These are phyloP conservation scores for Gossypium davidsonii DNA, from an alignment of 441 rosid species.

Conservation along the genomic window DNA sequence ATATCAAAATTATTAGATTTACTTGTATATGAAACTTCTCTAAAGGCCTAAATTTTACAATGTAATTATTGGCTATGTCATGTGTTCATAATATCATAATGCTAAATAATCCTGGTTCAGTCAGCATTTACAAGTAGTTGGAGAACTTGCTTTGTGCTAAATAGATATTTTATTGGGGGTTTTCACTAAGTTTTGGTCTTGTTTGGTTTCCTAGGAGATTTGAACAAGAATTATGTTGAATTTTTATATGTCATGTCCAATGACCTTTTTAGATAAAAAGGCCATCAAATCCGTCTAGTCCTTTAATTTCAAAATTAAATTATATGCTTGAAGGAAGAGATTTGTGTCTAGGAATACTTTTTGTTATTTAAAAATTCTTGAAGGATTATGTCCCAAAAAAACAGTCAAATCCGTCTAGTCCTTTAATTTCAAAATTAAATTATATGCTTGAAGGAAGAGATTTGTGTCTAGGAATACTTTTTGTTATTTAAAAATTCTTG, in stretches of 20 bases:
- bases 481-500: background rate
- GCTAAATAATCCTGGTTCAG: background rate
- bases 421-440: conserved; percentile 1
- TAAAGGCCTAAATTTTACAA: background rate
- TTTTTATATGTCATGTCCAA: background rate
- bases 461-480: background rate
- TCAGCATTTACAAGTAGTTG: background rate
- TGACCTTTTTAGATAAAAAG: background rate
- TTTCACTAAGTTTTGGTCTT: background rate
- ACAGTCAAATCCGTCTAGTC: background rate
- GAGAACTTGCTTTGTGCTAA: background rate
- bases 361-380: background rate
- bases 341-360: background rate
- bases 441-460: background rate
- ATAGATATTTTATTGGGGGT: background rate
- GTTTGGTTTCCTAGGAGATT: conserved; percentile 7
- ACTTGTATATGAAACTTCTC: background rate
- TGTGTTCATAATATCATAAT: background rate
- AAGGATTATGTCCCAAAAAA: background rate
- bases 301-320: conserved; percentile 1
- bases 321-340: background rate
- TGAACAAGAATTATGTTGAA: conserved; percentile 4
- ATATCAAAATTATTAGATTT: too few relatives aligned
- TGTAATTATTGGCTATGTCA: background rate
- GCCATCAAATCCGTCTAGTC: background rate